Evolutionary conservation across 495 filamentous ascomycete species (phyloP), one percentile per base, ranked within the genome.

Genomic region (Aspergillus wentii): DNA sequence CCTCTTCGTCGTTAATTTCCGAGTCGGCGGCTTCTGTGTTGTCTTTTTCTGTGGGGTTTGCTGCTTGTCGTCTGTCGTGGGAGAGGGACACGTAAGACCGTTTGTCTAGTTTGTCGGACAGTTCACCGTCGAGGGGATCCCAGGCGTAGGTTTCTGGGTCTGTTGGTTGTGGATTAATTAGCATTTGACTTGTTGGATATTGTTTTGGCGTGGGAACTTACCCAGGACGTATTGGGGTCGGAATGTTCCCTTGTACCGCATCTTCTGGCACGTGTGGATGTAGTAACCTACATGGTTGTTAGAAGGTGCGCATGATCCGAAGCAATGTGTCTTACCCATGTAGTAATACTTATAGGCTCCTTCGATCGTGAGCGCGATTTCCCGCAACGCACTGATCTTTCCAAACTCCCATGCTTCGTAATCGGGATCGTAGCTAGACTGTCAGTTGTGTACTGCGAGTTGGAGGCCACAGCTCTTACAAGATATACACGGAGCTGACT

Each of bases 401-500:
- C 92, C 92, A 49, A 94, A 83, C 39, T 79, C 77, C 73, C 80
- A 90, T 15, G 72, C 67, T 38, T 85, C 80, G 48, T 90, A 82
- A 17, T 86, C 85, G 44, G 85, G 79, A 55, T 95, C 85, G 54
- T 98, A 83, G 40, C 74, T 78, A 41, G 16, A 17, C 1, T 19
- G 46, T 51, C 35, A 49, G 38, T 18, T 33, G 36, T 38, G 17
- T 30, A 15, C 3, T 21, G 13, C n/a, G 8, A n/a, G n/a, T n/a
- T n/a, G n/a, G n/a, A n/a, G n/a, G n/a, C n/a, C n/a, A n/a, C n/a
- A n/a, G n/a, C n/a, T n/a, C 8, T 51, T 54, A 92, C 65, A 95
- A 76, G 53, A 96, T 86, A 58, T 98, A 98, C 23, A 97, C 92
- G 14, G 85, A 87, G 62, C 90, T 96, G 20, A 98, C 87, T 40